Evolutionary conservation across 345 rosid genomes (phyloP), one percentile per base, ranked within the genome.

Genomic region (Rhizophora mangle): DNA sequence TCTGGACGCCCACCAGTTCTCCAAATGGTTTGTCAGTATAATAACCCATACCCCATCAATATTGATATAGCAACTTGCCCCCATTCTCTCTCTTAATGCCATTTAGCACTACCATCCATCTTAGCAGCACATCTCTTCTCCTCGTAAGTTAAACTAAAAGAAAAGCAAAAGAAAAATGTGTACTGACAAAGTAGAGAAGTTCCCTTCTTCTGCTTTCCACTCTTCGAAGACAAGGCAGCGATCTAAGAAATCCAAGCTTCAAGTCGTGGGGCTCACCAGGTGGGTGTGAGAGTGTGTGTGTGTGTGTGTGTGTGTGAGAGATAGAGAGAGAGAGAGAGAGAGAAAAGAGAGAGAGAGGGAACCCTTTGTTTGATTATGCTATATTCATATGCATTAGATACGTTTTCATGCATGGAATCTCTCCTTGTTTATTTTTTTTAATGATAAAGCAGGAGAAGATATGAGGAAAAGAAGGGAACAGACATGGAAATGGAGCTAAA

Each of bases 401-500:
- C 2, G 18, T 39, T 63, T 13, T 39, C 8, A 18, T 13, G 31
- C 32, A 63, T 22, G 29, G n/a, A 16, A 49, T 7, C 13, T 37
- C 18, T 37, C 39, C 53, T 59, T 49, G 10, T 5, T 58, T 27
- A 20, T 6, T 15, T 39, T 24, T 30, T n/a, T 29, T 20, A n/a
- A 24, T 47, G 54, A 5, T 32, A 10, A 47, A 21, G 58, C 37
- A 73, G 82, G 73, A 76, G 81, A 67, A 76, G 81, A 67, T 71
- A 72, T 37, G 74, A 63, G 52, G 75, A 68, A 63, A 68, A 32
- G 29, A 52, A 26, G 72, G 78, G 69, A 53, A 75, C 57, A 51
- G 81, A 85, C 31, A 82, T 85, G 85, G 77, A 85, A 60, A 84
- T 89, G 85, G 80, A 85, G 60, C 74, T 79, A 26, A 72, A 63